Base-by-base conservation (phyloP, 768 basidiomycete genomes). In the Suillus plorans region DNA sequence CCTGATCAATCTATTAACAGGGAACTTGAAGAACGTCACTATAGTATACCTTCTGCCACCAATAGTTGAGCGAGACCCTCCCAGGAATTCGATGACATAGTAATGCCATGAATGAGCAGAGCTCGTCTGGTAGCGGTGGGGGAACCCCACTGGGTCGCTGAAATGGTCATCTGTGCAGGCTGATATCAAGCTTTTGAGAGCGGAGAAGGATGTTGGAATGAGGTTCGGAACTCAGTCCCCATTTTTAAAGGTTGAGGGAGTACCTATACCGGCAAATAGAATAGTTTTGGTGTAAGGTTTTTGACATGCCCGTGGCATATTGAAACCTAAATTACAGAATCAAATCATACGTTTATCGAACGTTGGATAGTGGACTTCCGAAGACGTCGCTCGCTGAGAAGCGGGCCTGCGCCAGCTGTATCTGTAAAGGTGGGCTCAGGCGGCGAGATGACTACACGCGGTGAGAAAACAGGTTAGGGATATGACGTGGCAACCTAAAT, bases 81-180 rank as follows among this genome's bases (percentile, higher is more conserved):
- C 61, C 64, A 65, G 37, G 49, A 55, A n/a, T 41, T 36, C 16
- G 64, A 65, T n/a, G 60, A 31, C 36, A 62, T 55, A n/a, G 47
- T 42, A 10, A 65, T 34, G 8, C 64, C 64, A 62, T 65, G 64
- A 20, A 65, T 65, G 50, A 65, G 64, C 14, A 65, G 41, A 28
- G 64, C 61, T n/a, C 50, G 64, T 57, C 62, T 65, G 28, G 36
- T 22, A 39, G 64, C 37, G 12, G 53, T 12, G 5, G 61, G 53
- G 3, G 60, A 55, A 22, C 64, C 61, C 64, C 64, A 65, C 20
- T 64, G 63, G 4, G 58, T 60, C n/a, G 64, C 37, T n/a, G 61
- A 61, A 31, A 61, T 60, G 45, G 63, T 10, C 50, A 52, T 52
- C 8, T 31, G 28, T 18, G 16, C 50, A 52, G 16, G 22, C 25